Evolutionary conservation across 2,329 filamentous ascomycete species (phyloP).

Genomic region (Bipolaris cookei): DNA sequence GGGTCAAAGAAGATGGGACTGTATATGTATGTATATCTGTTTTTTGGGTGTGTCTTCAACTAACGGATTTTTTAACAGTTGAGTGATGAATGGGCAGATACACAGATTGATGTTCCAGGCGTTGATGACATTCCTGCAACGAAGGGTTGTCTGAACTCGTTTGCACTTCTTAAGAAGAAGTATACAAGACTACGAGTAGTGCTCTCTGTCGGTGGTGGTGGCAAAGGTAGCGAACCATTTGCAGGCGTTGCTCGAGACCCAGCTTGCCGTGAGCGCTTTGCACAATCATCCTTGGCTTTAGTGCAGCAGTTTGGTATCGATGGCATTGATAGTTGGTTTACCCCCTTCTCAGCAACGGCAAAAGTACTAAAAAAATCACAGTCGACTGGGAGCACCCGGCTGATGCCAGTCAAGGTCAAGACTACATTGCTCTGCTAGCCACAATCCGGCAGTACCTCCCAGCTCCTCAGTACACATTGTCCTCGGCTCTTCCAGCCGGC

Average conservation of each 20-base stretch:
- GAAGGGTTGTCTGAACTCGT: conserved; percentile 68
- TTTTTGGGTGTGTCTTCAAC: conserved; percentile 25
- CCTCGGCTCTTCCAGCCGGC: conserved; percentile 73
- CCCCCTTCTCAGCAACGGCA: not conserved
- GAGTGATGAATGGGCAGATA: conserved; percentile 80
- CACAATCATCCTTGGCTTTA: conserved; percentile 67
- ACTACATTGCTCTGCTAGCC: conserved; percentile 73
- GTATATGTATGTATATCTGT: conserved; percentile 69
- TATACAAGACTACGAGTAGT: conserved; percentile 76
- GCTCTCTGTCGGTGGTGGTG: conserved; percentile 78
- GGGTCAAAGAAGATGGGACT: conserved; percentile 72
- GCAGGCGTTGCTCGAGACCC: conserved; percentile 69
- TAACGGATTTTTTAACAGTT: conserved; percentile 59
- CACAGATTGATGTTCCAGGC: conserved; percentile 73
- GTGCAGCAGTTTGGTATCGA: conserved; percentile 75
- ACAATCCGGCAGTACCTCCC: conserved; percentile 71
- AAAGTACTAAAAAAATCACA: conserved; percentile 47
- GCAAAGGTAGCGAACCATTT: conserved; percentile 69
- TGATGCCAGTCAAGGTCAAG: conserved; percentile 67
- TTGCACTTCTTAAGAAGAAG: conserved; percentile 73
- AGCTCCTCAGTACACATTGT: conserved; percentile 70
- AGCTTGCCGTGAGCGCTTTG: conserved; percentile 71
- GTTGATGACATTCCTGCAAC: conserved; percentile 42
- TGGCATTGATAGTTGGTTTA: conserved; percentile 71
- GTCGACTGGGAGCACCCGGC: conserved; percentile 83